These are phyloP conservation scores for Sarocladium brachiariae DNA, from an alignment of 2,329 filamentous ascomycete genomes.

Conservation along the genomic window DNA sequence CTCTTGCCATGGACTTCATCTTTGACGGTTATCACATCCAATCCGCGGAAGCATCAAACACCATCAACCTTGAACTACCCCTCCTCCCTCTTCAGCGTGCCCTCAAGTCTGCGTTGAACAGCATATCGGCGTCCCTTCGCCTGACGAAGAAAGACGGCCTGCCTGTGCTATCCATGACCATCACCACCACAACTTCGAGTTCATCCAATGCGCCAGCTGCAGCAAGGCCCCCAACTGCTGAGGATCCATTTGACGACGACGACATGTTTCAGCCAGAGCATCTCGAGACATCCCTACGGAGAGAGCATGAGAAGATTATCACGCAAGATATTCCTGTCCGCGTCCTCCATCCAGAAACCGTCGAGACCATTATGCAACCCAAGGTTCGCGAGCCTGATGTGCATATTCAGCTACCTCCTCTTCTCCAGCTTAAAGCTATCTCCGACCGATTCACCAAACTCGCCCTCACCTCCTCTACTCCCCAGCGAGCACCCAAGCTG, in stretches of 20 bases:
- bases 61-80: slow-evolving; percentile 93
- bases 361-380: slow-evolving; percentile 93
- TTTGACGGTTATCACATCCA: slow-evolving; percentile 82
- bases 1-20: slow-evolving; percentile 68
- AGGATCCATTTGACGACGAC: slow-evolving; percentile 38
- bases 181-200: slow-evolving; percentile 64
- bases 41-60: slow-evolving; percentile 73
- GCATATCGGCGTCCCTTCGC: slow-evolving; percentile 74
- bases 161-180: slow-evolving; percentile 83
- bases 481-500: slow-evolving; percentile 53
- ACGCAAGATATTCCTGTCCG: slow-evolving; percentile 95
- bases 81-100: slow-evolving; percentile 82
- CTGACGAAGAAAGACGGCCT: slow-evolving; percentile 88
- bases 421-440: slow-evolving; percentile 86
- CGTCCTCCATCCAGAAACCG: slow-evolving; percentile 72
- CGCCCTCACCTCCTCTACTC: slow-evolving; percentile 38
- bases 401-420: slow-evolving; percentile 80
- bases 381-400: slow-evolving; percentile 87
- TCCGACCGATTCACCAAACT: slow-evolving; percentile 93
- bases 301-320: slow-evolving; percentile 83
- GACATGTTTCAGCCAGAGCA: slow-evolving; percentile 41
- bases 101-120: slow-evolving; percentile 80
- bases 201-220: slow-evolving; percentile 27
- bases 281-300: slow-evolving; percentile 49
- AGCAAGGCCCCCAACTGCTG: slow-evolving; percentile 22